Conservation (phyloP, 2,329 filamentous ascomycete species). For the Fusarium drepaniforme region DNA sequence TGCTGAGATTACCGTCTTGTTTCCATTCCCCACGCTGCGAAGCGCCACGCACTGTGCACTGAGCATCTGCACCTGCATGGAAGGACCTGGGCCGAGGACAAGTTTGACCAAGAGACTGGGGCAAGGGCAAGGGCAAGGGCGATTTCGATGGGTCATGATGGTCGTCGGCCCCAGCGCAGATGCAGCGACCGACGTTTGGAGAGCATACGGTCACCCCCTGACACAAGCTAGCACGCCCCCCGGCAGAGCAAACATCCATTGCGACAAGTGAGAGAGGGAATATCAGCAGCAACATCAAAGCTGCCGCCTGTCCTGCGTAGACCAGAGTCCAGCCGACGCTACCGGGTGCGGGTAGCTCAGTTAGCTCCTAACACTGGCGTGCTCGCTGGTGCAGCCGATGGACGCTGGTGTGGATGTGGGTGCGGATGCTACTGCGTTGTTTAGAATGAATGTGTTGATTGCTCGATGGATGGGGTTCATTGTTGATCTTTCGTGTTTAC, state of each 20-base stretch:
- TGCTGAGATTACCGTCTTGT: conserved; percentile 47
- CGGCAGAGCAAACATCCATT: conserved; percentile 11
- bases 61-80: conserved; percentile 38
- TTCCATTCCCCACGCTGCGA: conserved; percentile 45
- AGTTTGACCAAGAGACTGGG: conserved; percentile 30
- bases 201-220: conserved; percentile 32
- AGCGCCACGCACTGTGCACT: conserved; percentile 43
- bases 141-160: conserved; percentile 35
- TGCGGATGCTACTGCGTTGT: conserved; percentile 35
- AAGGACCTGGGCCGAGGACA: conserved; percentile 41
- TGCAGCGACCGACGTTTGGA: conserved; percentile 42
- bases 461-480: conserved; percentile 11
- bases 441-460: conserved; percentile 21
- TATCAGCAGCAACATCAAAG: neutral
- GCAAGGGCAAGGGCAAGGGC: conserved; percentile 35
- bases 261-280: conserved; percentile 6
- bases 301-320: conserved; percentile 22
- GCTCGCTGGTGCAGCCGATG: conserved; percentile 36
- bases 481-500: conserved; percentile 34
- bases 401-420: conserved; percentile 23
- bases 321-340: conserved; percentile 42
- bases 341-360: conserved; percentile 41
- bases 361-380: conserved; percentile 37
- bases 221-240: conserved; percentile 26
- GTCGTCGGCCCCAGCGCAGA: conserved; percentile 31